These are phyloP conservation scores for Bolboschoenus planiculmis DNA, from an alignment of 176 grass and related monocot species.

Conservation along the genomic window DNA sequence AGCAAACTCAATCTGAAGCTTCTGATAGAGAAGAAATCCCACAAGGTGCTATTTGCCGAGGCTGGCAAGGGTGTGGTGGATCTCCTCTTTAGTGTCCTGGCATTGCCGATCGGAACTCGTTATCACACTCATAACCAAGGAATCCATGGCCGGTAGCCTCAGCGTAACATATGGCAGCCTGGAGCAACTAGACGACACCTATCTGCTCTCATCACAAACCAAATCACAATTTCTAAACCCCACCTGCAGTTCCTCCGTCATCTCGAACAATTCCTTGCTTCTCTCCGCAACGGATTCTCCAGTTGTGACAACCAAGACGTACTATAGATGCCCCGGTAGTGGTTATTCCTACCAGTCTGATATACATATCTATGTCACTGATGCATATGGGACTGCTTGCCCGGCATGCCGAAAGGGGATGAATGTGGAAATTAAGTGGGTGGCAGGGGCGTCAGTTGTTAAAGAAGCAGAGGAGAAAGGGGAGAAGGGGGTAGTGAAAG, in stretches of 20 bases:
- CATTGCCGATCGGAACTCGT: not conserved
- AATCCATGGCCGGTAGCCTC: not conserved
- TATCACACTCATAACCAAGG: slow-evolving; percentile 3
- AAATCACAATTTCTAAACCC: slow-evolving; percentile 17
- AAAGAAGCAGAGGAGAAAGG: not conserved
- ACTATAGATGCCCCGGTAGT: not conserved
- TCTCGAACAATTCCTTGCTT: not conserved
- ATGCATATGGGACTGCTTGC: not conserved
- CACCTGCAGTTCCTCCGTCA: not conserved
- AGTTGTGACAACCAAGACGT: not conserved
- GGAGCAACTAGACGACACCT: slow-evolving; percentile 11
- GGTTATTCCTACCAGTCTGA: not conserved
- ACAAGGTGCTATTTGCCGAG: too few species aligned
- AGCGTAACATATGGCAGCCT: slow-evolving; percentile 22
- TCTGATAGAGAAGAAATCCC: too few species aligned
- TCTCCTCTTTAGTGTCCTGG: too few species aligned
- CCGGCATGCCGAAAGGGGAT: not conserved
- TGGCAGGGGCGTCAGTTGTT: not conserved
- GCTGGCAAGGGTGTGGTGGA: too few species aligned
- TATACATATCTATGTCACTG: not conserved
- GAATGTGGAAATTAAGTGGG: not conserved
- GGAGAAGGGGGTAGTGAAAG: not conserved
- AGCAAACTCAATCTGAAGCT: too few species aligned
- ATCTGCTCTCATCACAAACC: not conserved
- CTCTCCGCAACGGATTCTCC: not conserved